Evolutionary conservation across 805 yeast species (phyloP), one percentile per base, ranked within the genome.

Genomic region (Teunomyces cretensis): DNA sequence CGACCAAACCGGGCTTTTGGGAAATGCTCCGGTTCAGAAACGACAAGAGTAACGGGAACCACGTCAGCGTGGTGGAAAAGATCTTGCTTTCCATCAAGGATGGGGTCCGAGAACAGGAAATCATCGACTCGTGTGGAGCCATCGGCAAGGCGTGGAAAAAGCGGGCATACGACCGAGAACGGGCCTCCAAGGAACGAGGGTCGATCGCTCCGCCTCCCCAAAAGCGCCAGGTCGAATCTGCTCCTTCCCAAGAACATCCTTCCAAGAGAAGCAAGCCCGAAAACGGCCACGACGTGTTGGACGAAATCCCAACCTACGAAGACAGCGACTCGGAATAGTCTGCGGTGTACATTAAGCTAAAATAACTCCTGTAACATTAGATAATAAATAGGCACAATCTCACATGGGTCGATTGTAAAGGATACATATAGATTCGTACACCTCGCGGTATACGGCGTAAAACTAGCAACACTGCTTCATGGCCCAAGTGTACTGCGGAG

Each of bases 11-110:
- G 2, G 84, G 85, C 2, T 78, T 76, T 38, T 94, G 99, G 99
- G 80, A 81, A 48, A 75, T 88, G 71, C 63, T 92, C 46, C 75
- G 99, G 48, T 94, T 92, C 64, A 77, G 99, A 61, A 96, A 94
- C 67, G 99, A 94, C 65, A 94, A 94, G 60, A 65, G 78, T 13
- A 84, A 87, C 58, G 98, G 96, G 7, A 94, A 94, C 63, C 96
- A 89, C 63, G 65, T 82, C 12, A 72, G 82, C 9, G 90, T 88
- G 17, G 96, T 91, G 5, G 81, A 81, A 48, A 92, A 86, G 59
- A 90, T 94, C 28, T 67, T 92, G 37, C 81, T 83, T 51, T 85
- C 95, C 59, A 94, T 94, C 33, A 80, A 82, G 49, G 98, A 92
- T 63, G 84, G 92, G 0, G 96, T 94, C 2, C 75, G 81, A 13